These are phyloP conservation scores for Ophiostoma quercus DNA, from an alignment of 2,329 filamentous ascomycete species.

Conservation along the genomic window DNA sequence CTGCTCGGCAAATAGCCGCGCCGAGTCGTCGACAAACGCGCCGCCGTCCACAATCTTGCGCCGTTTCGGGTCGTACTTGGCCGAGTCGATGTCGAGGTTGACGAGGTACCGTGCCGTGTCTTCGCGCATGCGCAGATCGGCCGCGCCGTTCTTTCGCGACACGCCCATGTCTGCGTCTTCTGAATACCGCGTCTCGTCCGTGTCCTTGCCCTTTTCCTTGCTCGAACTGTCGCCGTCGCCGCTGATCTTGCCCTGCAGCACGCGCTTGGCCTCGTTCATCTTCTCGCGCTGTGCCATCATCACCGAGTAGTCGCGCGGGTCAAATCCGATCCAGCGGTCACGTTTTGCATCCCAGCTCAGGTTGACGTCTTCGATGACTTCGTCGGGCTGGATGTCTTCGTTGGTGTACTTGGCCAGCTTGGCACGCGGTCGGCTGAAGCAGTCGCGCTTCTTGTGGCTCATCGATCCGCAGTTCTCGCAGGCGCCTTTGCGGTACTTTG, in stretches of 20 bases:
- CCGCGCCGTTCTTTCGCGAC: conserved; percentile 82
- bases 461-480: conserved; percentile 98
- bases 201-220: conserved; percentile 36
- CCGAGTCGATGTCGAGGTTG: conserved; percentile 91
- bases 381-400: conserved; percentile 88
- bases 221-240: conserved; percentile 32
- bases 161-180: conserved; percentile 96
- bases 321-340: conserved; percentile 98
- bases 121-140: conserved; percentile 86
- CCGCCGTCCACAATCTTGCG: conserved; percentile 83
- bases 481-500: conserved; percentile 95
- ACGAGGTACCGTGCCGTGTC: conserved; percentile 96
- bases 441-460: conserved; percentile 94
- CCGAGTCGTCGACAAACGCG: conserved; percentile 71
- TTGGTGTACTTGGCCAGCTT: conserved; percentile 89
- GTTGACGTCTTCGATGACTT: conserved; percentile 76
- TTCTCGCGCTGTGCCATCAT: conserved; percentile 89
- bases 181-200: conserved; percentile 53
- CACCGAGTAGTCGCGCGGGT: conserved; percentile 74
- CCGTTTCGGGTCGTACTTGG: conserved; percentile 96
- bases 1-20: conserved; percentile 82
- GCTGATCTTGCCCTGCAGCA: conserved; percentile 42
- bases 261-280: conserved; percentile 67
- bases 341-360: conserved; percentile 96
- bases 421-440: conserved; percentile 80